Base-by-base conservation (phyloP, 2,329 filamentous ascomycete species). In the Chaetomiaceae sp. region DNA sequence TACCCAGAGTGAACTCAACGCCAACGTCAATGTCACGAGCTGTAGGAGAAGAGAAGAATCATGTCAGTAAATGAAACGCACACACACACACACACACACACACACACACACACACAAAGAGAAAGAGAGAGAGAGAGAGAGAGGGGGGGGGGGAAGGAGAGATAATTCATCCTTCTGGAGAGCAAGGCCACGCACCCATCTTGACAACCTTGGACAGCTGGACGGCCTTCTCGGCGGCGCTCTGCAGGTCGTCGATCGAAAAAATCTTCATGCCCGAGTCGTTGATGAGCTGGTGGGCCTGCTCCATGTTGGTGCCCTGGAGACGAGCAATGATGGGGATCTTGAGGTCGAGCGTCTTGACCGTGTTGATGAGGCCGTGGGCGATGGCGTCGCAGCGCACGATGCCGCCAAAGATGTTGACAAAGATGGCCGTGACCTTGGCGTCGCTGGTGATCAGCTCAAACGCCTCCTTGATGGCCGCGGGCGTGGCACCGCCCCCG, bases 341-440 rank as follows among this genome's bases (percentile, higher is more conserved):
- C 75, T 94, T 87, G 67, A 99, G 84, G 79, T 96, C 91, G 81
- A 99, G 91, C 67, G 84, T 84, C 78, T 96, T 82, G 58, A 94
- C 94, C 53, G 96, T 95, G 71, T 89, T 86, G 78, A 99, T 95
- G 65, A 99, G 81, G 68, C 94, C 94, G 74, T 91, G 87, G 62
- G 94, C 94, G 70, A 99, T 99, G 67, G 89, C 90, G 72, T 99
- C 94, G 72, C 94, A 99, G 67, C 94, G 85, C 64, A 99, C 94
- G 65, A 99, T 99, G 76, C 94, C 94, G 71, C 94, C 94, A 70
- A 99, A 99, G 74, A 99, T 99, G 84, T 99, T 99, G 79, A 99
- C 94, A 66, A 99, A 99, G 77, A 99, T 94, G 67, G 94, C 94
- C 47, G 91, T 92, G 62, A 99, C 94, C 82, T 97, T 97, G 69